Evolutionary conservation across 1,139 yeast genomes (phyloP).

Genomic region (Taiozyma sp.): DNA sequence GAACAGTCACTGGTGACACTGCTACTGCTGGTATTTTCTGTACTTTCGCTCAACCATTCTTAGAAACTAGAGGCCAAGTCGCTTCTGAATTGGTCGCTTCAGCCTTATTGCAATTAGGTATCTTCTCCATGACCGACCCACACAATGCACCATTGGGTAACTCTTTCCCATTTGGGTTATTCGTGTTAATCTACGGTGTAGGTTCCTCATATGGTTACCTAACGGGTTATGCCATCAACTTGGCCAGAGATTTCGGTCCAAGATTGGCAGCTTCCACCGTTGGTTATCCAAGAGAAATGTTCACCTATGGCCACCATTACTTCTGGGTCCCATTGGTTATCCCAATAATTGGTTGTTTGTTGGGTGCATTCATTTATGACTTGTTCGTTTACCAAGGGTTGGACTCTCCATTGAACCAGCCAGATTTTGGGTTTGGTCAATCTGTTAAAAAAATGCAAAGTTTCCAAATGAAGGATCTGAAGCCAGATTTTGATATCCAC

Average conservation of each 20-base stretch:
- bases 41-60: slow-evolving; percentile 38
- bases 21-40: slow-evolving; percentile 38
- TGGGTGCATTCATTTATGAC: slow-evolving; percentile 44
- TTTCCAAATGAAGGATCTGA: slow-evolving; percentile 18
- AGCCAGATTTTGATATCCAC: slow-evolving; percentile 18
- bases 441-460: slow-evolving; percentile 10
- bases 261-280: slow-evolving; percentile 39
- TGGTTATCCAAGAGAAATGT: slow-evolving; percentile 39
- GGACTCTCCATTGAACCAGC: slow-evolving; percentile 43
- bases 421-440: slow-evolving; percentile 23
- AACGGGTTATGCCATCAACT: slow-evolving; percentile 46
- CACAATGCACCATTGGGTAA: slow-evolving; percentile 39
- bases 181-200: slow-evolving; percentile 36
- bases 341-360: slow-evolving; percentile 38
- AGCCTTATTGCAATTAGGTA: slow-evolving; percentile 37
- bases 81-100: slow-evolving; percentile 39
- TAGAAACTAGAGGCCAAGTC: slow-evolving; percentile 39
- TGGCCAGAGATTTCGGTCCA: slow-evolving; percentile 50
- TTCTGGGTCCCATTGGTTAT: slow-evolving; percentile 47
- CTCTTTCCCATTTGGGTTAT: slow-evolving; percentile 39
- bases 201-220: slow-evolving; percentile 43
- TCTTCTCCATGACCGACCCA: slow-evolving; percentile 43
- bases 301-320: slow-evolving; percentile 35
- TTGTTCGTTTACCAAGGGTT: slow-evolving; percentile 42
- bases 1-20: slow-evolving; percentile 22